Base-by-base conservation (phyloP, 371 early-diverging fungal species). In the Coemansia sp. region DNA sequence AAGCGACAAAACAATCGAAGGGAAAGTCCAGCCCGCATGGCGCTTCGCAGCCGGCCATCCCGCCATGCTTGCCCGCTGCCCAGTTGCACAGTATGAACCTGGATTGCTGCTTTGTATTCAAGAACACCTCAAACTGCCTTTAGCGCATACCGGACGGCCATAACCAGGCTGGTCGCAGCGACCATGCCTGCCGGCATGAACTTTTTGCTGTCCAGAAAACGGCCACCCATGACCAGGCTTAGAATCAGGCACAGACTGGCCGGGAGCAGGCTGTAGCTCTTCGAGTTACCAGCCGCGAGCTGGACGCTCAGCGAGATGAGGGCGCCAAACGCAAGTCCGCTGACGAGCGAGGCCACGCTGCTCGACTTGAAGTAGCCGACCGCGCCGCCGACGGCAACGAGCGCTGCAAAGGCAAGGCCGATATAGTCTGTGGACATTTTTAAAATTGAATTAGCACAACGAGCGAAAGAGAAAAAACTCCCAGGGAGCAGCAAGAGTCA, bases 111-210 rank as follows among this genome's bases (percentile, higher is more conserved):
- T 20, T 20, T 20, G 47, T 6, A 16, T 13, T 14, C n/a, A 47
- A 35, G 8, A 53, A 38, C 6, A n/a, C 32, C 10, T 16, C 36
- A 53, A 8, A 53, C 16, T 20, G 59, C 51, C 39, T 57, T 63
- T 10, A 59, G 10, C 36, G 31, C 53, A 45, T 63, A 68, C 43
- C 73, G 73, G 32, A 56, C 31, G 47, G 49, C 48, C 73, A 72
- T 72, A 30, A 64, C 39, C n/a, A 72, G 64, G 30, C 68, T 68
- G 8, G 56, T 48, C 3, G 78, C 16, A 40, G 82, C 69, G 3
- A 86, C 80, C 50, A 86, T 67, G 5, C 87, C 86, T 14, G 84
- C 86, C 3, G 87, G 86, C 87, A 88, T 86, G 49, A 85, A 80
- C 71, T 85, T 85, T 7, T 80, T 80, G 48, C 81, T 81, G 34